Base-by-base conservation (phyloP, 2,329 filamentous ascomycete species). In the Diaporthe aspalathi region DNA sequence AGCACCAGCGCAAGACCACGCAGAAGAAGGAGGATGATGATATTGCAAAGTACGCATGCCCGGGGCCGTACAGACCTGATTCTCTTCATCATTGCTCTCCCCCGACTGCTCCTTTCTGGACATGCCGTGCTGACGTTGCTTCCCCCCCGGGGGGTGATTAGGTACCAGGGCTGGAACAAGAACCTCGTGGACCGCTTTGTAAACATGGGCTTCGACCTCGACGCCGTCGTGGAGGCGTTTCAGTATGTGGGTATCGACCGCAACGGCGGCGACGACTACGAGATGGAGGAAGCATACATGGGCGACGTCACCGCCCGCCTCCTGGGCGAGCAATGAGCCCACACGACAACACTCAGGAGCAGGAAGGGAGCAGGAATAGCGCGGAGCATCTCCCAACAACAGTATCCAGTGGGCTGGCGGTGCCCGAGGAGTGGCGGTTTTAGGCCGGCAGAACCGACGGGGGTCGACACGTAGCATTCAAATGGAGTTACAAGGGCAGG, bases 191-290 rank as follows among this genome's bases (percentile, higher is more conserved):
- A 96, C 77, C 89, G 92, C 5, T 98, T 98, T 76, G 90, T 93
- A 20, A 89, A 86, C 76, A 98, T 98, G 95, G 95, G 95, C 14
- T 98, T 98, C 76, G 91, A 94, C 70, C 88, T 97, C 2, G 93
- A 95, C 62, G 87, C 89, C n/a, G 94, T 98, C 1, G 94, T 98
- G 0, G 88, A 92, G 12, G 93, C 94, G 0, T 97, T 98, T 77
- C 87, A 92, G 67, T 93, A 88, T 73, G 91, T 96, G 9, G 93
- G 93, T 7, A 95, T 97, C 75, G 93, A 95, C 74, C 89, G 89
- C 22, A 94, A 92, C 75, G 88, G 87, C 32, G 94, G 94, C 0
- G 85, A 91, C 75, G 93, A 96, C 78, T 96, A 97, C 79, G 91
- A 93, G 76, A 84, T 97, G n/a, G 94, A 97, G 78, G 93, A 96